phyloP scores from a whole-genome alignment of 1,139 yeast species.

The Hansenula lynferdii region DNA sequence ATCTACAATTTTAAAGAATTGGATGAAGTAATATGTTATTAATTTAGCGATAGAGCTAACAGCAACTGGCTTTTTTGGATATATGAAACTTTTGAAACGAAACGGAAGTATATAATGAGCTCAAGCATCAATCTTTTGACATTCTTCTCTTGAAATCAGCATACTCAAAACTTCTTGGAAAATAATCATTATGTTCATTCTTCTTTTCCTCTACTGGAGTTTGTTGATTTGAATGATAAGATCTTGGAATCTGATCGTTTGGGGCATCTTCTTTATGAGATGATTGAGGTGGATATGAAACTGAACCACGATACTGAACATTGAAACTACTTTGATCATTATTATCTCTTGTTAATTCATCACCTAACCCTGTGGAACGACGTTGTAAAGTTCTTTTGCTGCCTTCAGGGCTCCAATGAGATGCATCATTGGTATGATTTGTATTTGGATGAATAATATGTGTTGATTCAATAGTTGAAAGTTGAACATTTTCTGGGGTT shows the following conservation, averaged over 20 bases:
- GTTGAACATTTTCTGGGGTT: neutral
- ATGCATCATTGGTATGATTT: neutral
- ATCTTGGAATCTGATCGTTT: constrained; percentile 1
- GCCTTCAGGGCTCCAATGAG: constrained; percentile 9
- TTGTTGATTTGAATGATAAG: constrained; percentile 16
- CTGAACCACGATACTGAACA: constrained; percentile 5
- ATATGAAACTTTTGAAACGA: too few species aligned
- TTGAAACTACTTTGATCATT: constrained; percentile 3
- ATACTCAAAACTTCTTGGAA: constrained; percentile 14
- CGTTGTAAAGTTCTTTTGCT: constrained; percentile 12
- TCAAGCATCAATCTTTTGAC: constrained; percentile 12
- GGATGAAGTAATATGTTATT: too few species aligned
- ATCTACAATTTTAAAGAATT: too few species aligned
- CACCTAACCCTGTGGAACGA: constrained; percentile 4
- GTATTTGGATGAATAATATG: neutral
- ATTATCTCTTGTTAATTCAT: too few species aligned
- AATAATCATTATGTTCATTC: neutral
- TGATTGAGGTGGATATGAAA: constrained; percentile 3
- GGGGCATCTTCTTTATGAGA: neutral
- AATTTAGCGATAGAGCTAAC: too few species aligned
- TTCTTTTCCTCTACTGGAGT: neutral
- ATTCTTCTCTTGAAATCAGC: constrained; percentile 20
- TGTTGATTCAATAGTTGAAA: neutral
- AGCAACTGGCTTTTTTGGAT: too few species aligned
- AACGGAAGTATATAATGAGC: too few species aligned